These are phyloP conservation scores for Auriscalpium orientale DNA, from an alignment of 768 basidiomycete genomes.

Conservation along the genomic window DNA sequence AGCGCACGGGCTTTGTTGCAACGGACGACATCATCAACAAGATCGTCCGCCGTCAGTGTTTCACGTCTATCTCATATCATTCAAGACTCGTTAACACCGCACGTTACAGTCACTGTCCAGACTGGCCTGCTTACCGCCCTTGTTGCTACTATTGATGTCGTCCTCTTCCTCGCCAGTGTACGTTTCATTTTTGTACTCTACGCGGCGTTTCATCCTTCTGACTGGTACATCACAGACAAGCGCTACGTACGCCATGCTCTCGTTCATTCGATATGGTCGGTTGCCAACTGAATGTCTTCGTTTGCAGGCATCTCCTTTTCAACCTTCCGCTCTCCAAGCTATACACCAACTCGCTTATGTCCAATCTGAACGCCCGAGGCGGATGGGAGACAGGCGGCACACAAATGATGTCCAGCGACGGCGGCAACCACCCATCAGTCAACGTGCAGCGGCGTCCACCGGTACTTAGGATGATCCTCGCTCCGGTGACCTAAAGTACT, in stretches of 20 bases:
- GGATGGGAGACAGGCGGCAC: constrained; percentile 23
- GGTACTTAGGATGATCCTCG: neutral
- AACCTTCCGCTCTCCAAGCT: constrained; percentile 31
- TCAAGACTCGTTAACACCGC: neutral
- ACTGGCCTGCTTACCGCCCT: constrained; percentile 29
- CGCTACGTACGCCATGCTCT: neutral
- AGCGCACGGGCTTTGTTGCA: constrained; percentile 34
- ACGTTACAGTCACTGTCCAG: constrained; percentile 28
- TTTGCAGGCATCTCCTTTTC: constrained; percentile 26
- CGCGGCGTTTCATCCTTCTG: constrained; percentile 9
- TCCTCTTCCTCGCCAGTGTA: constrained; percentile 25
- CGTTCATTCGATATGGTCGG: neutral
- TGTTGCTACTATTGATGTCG: constrained; percentile 25
- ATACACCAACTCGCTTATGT: constrained; percentile 33
- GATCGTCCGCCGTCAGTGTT: constrained; percentile 33
- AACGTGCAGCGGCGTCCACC: neutral
- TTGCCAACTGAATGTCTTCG: neutral
- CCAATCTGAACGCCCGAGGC: constrained; percentile 30
- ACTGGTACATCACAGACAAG: neutral
- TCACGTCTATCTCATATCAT: neutral
- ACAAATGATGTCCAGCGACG: constrained; percentile 1
- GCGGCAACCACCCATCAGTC: neutral
- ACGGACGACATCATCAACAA: constrained; percentile 36
- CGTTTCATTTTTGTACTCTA: neutral
- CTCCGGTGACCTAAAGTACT: neutral